Conservation (phyloP, 345 rosid species). For the Heritiera fomes region DNA sequence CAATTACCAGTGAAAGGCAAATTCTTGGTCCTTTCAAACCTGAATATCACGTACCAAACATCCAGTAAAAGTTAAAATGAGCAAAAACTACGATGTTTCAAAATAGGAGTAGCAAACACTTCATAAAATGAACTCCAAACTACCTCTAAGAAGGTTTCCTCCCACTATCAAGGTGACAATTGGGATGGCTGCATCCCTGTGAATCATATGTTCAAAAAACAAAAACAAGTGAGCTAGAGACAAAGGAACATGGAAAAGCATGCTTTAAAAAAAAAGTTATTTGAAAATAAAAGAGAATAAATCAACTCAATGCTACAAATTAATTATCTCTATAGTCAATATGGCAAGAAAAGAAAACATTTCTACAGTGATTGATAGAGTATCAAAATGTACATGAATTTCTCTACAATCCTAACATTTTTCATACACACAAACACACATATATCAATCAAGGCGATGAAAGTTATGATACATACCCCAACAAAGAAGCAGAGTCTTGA, state of each 20-base stretch:
- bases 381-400: neutral
- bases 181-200: conserved; percentile 72
- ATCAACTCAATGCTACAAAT: neutral
- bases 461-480: conserved; percentile 46
- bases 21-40: conserved; percentile 55
- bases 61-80: neutral
- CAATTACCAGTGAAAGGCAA: conserved; percentile 39
- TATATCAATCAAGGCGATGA: neutral
- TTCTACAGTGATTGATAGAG: neutral
- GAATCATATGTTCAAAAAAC: neutral
- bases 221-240: neutral
- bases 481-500: conserved; percentile 51
- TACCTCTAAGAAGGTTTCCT: conserved; percentile 69
- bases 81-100: neutral
- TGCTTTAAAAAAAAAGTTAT: neutral
- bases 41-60: conserved; percentile 16
- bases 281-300: conserved; percentile 12
- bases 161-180: conserved; percentile 61
- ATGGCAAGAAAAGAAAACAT: neutral
- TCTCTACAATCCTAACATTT: no score
- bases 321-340: neutral
- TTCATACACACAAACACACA: no score
- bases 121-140: neutral
- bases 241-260: neutral
- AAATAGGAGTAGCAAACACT: neutral